A percentile compares a stretch with the other conserved stretches of the same genome.
These are phyloP conservation scores for Melanomma pulvis-pyrius DNA, from an alignment of 495 filamentous ascomycete species.

Conservation along the genomic window DNA sequence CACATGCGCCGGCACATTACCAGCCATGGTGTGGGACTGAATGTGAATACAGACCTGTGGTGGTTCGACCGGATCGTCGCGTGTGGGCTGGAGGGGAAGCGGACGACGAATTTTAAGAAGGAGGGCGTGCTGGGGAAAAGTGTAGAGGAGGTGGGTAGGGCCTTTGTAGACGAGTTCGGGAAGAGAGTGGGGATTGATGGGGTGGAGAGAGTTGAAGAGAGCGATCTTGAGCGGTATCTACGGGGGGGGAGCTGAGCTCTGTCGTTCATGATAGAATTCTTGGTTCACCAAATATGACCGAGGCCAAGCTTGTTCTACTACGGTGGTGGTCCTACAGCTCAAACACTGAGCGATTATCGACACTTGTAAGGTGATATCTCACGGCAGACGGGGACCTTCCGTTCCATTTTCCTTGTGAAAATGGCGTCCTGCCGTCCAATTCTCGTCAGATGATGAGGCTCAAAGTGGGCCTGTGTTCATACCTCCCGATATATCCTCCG, in stretches of 20 bases:
- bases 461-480: not conserved
- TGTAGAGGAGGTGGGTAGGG: slow-evolving; percentile 41
- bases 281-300: no score
- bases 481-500: not conserved
- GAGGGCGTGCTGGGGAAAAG: slow-evolving; percentile 38
- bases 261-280: no score
- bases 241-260: not conserved
- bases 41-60: slow-evolving; percentile 67
- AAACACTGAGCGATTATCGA: no score
- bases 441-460: not conserved
- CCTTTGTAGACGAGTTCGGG: slow-evolving; percentile 43
- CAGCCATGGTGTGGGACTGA: slow-evolving; percentile 85
- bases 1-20: slow-evolving; percentile 82
- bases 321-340: no score
- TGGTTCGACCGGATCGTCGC: slow-evolving; percentile 82
- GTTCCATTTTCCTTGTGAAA: no score
- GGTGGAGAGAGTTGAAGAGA: slow-evolving; percentile 5
- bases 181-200: slow-evolving; percentile 28
- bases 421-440: not conserved
- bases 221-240: not conserved
- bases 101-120: slow-evolving; percentile 66
- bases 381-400: not conserved
- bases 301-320: no score
- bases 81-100: slow-evolving; percentile 80
- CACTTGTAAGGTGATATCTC: not conserved